phyloP scores from a whole-genome alignment of 2,329 filamentous ascomycete genomes.

The Aspergillus sp. region DNA sequence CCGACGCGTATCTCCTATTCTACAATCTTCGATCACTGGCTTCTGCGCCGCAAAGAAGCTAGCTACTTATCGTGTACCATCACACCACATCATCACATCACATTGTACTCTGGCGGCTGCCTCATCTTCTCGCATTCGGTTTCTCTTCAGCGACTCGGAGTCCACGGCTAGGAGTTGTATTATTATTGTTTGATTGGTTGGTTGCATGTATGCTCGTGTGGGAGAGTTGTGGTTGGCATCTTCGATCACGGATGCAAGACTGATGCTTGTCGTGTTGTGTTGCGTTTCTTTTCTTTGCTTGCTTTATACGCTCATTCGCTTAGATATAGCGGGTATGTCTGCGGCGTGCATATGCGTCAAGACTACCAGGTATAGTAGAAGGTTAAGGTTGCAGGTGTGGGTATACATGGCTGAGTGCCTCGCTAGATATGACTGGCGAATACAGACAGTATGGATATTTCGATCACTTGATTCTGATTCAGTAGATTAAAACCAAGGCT shows the following conservation, averaged over 20 bases:
- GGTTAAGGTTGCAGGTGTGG: background rate
- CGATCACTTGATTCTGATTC: background rate
- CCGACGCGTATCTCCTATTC: constrained; percentile 88
- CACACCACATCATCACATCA: background rate
- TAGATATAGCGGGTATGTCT: background rate
- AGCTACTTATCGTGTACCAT: background rate
- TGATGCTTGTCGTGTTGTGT: background rate
- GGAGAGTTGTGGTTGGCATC: constrained; percentile 7
- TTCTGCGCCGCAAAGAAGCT: constrained; percentile 11
- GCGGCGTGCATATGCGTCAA: background rate
- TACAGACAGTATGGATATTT: background rate
- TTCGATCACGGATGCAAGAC: constrained; percentile 3
- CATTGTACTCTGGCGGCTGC: background rate
- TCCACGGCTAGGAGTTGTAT: constrained; percentile 14
- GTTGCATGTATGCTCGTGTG: constrained; percentile 4
- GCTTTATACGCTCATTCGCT: background rate
- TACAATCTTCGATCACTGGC: constrained; percentile 56
- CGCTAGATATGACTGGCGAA: background rate
- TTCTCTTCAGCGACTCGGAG: constrained; percentile 16
- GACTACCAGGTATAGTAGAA: background rate
- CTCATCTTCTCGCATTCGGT: constrained; percentile 9
- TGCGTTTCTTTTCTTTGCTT: background rate
- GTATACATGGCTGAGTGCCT: background rate
- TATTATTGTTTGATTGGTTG: background rate
- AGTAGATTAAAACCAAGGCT: too few species aligned